Conservation (phyloP, 202 grass and related monocot genomes). For the Hordeum pubiflorum region DNA sequence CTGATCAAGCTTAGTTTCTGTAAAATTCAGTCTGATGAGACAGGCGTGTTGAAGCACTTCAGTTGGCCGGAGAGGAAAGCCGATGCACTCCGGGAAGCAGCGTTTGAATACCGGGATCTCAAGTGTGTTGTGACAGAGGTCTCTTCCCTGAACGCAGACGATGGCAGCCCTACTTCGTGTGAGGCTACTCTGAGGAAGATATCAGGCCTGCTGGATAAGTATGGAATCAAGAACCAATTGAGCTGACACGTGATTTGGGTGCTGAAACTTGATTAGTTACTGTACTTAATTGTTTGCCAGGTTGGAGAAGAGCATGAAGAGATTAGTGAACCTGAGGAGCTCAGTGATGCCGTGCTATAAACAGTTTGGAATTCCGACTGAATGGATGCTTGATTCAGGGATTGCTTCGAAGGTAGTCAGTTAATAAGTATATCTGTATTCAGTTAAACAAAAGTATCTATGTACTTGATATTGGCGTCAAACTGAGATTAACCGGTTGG, state of each 20-base stretch:
- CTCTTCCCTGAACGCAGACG: slow-evolving; percentile 34
- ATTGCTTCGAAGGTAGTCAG: slow-evolving; percentile 52
- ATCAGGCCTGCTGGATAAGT: slow-evolving; percentile 67
- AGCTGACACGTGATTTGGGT: not conserved
- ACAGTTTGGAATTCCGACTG: slow-evolving; percentile 67
- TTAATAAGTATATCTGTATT: not conserved
- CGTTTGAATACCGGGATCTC: slow-evolving; percentile 68
- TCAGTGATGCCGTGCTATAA: slow-evolving; percentile 47
- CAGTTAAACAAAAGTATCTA: not conserved
- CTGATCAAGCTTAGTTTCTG: not conserved
- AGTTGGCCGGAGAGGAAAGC: slow-evolving; percentile 91
- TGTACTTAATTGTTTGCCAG: slow-evolving; percentile 23
- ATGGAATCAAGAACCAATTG: not conserved
- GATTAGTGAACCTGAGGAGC: slow-evolving; percentile 59
- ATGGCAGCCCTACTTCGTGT: slow-evolving; percentile 30
- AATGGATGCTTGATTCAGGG: slow-evolving; percentile 94
- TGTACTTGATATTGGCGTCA: not conserved
- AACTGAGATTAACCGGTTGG: not conserved
- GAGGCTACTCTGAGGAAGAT: slow-evolving; percentile 58
- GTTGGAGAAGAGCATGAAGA: slow-evolving; percentile 66
- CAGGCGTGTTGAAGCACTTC: slow-evolving; percentile 83
- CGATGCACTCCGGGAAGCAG: slow-evolving; percentile 63
- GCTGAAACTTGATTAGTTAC: not conserved
- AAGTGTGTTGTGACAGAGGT: slow-evolving; percentile 46
- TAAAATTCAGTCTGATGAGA: slow-evolving; percentile 58